Conservation (phyloP, 495 filamentous ascomycete species). For the Penicillium bovifimosum region DNA sequence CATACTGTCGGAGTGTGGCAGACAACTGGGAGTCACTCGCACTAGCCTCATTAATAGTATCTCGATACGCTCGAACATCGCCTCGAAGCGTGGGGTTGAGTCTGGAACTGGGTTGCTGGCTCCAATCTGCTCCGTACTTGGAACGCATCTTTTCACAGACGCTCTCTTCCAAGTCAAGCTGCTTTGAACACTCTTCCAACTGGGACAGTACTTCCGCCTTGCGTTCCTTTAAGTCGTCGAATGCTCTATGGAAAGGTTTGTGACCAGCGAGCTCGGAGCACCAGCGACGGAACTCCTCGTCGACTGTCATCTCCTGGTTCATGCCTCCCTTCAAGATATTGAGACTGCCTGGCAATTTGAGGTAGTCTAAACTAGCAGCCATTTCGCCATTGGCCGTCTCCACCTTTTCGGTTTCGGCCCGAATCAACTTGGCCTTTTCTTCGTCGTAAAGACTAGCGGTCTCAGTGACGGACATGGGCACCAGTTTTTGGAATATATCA, state of each 20-base stretch:
- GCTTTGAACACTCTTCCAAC: slow-evolving; percentile 75
- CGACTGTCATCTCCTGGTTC: slow-evolving; percentile 81
- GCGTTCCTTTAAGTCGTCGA: slow-evolving; percentile 70
- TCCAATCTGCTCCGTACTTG: slow-evolving; percentile 95
- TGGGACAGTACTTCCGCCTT: slow-evolving; percentile 66
- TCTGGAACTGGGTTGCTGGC: slow-evolving; percentile 87
- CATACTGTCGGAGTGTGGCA: slow-evolving; percentile 73
- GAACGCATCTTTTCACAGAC: slow-evolving; percentile 99
- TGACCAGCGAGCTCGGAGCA: slow-evolving; percentile 86
- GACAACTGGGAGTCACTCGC: slow-evolving; percentile 84
- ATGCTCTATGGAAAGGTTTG: slow-evolving; percentile 65
- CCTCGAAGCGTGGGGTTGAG: slow-evolving; percentile 81
- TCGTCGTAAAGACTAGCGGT: slow-evolving; percentile 96
- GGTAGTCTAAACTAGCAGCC: slow-evolving; percentile 89
- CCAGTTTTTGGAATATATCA: slow-evolving; percentile 94
- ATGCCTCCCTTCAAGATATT: slow-evolving; percentile 90
- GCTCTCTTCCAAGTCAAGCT: slow-evolving; percentile 91
- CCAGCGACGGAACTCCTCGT: slow-evolving; percentile 89
- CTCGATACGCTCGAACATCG: slow-evolving; percentile 79
- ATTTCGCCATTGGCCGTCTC: slow-evolving; percentile 91
- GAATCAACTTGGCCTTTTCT: slow-evolving; percentile 92
- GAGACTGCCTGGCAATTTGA: slow-evolving; percentile 82
- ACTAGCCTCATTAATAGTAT: slow-evolving; percentile 83
- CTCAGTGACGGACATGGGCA: slow-evolving; percentile 93
- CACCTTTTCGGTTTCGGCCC: slow-evolving; percentile 88